Percentiles rank a stretch among this genome's conserved stretches.
Conservation (phyloP, 768 basidiomycete species). For the Hydnum rufescens region DNA sequence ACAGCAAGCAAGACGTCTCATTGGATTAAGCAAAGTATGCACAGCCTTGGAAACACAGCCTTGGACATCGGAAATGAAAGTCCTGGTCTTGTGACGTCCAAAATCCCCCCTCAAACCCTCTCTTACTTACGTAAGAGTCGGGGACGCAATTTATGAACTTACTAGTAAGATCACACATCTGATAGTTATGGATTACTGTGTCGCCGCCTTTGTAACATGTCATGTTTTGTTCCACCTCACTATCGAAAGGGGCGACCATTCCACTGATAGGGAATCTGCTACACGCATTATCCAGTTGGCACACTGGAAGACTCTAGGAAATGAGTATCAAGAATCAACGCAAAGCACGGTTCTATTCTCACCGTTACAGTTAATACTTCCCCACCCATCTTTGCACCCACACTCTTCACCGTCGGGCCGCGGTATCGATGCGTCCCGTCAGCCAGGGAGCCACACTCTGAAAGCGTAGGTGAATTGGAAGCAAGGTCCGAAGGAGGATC, state of each 20-base stretch:
- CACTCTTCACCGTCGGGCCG: constrained; percentile 59
- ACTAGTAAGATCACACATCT: constrained; percentile 99
- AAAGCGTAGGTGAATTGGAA: constrained; percentile 3
- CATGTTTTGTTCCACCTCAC: constrained; percentile 37
- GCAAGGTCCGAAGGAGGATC: background rate
- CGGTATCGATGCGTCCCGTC: constrained; percentile 70
- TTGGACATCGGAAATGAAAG: too few relatives aligned
- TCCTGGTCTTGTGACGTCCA: too few relatives aligned
- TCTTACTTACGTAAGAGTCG: too few relatives aligned
- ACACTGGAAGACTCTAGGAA: constrained; percentile 32
- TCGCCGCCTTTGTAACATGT: constrained; percentile 87
- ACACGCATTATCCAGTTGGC: constrained; percentile 66
- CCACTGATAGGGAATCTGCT: constrained; percentile 43
- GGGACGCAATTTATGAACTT: too few relatives aligned
- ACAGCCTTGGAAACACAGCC: too few relatives aligned
- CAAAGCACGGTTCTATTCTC: constrained; percentile 12
- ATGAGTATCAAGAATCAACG: background rate
- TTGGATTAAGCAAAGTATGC: too few relatives aligned
- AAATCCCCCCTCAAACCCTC: too few relatives aligned
- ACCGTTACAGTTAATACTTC: constrained; percentile 97
- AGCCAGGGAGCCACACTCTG: constrained; percentile 87
- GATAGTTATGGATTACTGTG: constrained; percentile 88
- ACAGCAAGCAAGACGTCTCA: too few relatives aligned
- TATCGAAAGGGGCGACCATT: background rate
- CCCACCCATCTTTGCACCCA: constrained; percentile 88